phyloP scores from a whole-genome alignment of 192 early-diverging fungal genomes.

The Podila verticillata region DNA sequence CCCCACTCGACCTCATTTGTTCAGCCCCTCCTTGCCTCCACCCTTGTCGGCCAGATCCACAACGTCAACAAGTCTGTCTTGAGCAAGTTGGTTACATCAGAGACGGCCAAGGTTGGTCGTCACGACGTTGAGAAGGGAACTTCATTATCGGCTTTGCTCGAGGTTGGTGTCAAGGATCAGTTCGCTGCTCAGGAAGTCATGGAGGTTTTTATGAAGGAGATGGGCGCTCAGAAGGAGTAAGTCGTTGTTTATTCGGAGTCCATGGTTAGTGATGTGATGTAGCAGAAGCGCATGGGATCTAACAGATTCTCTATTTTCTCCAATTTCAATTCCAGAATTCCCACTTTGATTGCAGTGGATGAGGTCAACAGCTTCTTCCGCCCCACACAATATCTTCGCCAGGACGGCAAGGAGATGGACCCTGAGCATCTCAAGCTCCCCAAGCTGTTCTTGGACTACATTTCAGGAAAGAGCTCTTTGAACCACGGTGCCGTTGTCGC shows the following conservation, averaged over 20 bases:
- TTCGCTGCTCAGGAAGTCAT: slow-evolving; percentile 55
- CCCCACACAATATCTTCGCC: slow-evolving; percentile 53
- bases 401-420: slow-evolving; percentile 52
- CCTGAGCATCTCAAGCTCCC: slow-evolving; percentile 53
- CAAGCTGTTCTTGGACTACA: slow-evolving; percentile 57
- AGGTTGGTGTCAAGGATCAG: slow-evolving; percentile 55
- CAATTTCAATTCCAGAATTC: slow-evolving; percentile 28
- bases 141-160: slow-evolving; percentile 39
- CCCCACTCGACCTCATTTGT: slow-evolving; percentile 48
- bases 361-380: slow-evolving; percentile 61
- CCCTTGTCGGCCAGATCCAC: slow-evolving; percentile 53
- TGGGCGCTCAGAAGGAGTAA: slow-evolving; percentile 48
- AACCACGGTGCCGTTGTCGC: slow-evolving; percentile 54
- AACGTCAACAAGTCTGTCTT: slow-evolving; percentile 46
- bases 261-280: too few species aligned
- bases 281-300: background rate
- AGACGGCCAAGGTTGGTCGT: slow-evolving; percentile 33
- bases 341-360: slow-evolving; percentile 62
- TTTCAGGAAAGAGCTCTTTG: slow-evolving; percentile 56
- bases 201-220: slow-evolving; percentile 58
- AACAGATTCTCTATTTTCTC: background rate
- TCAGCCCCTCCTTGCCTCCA: slow-evolving; percentile 55
- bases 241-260: background rate
- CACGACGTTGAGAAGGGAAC: slow-evolving; percentile 46
- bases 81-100: slow-evolving; percentile 34